Base-by-base conservation (phyloP, 345 rosid species). In the Salix exigua region DNA sequence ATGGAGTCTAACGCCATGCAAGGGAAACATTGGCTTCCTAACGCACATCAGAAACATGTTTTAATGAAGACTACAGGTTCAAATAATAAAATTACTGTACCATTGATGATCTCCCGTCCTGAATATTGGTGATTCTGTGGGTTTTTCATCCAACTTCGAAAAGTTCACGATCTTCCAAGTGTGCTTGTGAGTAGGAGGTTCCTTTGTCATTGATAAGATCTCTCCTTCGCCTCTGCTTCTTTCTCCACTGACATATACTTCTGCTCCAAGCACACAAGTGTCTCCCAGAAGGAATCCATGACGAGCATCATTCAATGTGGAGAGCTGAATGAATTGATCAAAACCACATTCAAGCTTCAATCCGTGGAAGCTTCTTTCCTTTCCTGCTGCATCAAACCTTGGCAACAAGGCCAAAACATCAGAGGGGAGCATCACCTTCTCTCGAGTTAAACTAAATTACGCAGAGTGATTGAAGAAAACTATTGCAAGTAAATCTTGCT, bases 191-290 rank as follows among this genome's bases (percentile, higher is more conserved):
- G 51, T 10, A 17, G n/a, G 1, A 33, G 72, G 6, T 21, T 82
- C 76, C 26, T 82, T 78, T 3, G 68, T 1, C 84, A 83, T 71
- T 13, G 66, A 72, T 30, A 88, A 71, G 61, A 75, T 66, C 74
- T 88, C 88, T 72, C 80, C 84, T 67, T 63, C 78, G n/a, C 83
- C 80, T 1, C 73, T 60, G 73, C 77, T 75, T 44, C 61, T 79
- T 81, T 85, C 91, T 78, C 72, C 79, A 19, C 70, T 3, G 17
- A 83, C 85, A 40, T 79, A 83, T 9, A 88, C 85, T 70, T 88
- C 89, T 2, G 73, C 88, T 23, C 89, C 89, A 28, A 88, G 21
- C 9, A 81, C 82, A 38, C 87, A 86, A 4, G 79, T 46, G 73
- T 83, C 88, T 0, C 82, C 81, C 55, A 83, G 68, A 1, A 85